These are phyloP conservation scores for Ceratorhiza oryzae-sativae DNA, from an alignment of 1,284 basidiomycete genomes.

Conservation along the genomic window DNA sequence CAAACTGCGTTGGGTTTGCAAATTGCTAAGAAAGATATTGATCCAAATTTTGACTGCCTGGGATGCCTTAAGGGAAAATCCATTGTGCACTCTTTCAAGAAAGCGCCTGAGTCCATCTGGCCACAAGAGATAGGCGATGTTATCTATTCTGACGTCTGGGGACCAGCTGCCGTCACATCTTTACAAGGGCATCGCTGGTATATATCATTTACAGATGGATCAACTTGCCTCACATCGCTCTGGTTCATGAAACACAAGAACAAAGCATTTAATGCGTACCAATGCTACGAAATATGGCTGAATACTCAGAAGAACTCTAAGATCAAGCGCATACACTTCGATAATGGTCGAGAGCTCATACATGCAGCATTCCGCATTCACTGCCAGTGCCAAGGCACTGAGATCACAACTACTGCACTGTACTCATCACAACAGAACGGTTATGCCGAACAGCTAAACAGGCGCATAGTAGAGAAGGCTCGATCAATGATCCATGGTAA, in stretches of 20 bases:
- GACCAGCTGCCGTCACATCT: not conserved
- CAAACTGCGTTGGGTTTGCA: no score
- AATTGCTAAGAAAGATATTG: no score
- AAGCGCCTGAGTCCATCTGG: no score
- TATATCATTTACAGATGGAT: not conserved
- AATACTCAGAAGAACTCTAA: not conserved
- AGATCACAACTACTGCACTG: constrained; percentile 34
- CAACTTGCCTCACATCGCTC: not conserved
- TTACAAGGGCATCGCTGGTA: not conserved
- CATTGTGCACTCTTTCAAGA: not conserved
- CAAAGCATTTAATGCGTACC: not conserved
- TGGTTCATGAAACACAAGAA: constrained; percentile 17
- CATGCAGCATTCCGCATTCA: not conserved
- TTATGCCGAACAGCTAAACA: constrained; percentile 47
- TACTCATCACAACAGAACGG: constrained; percentile 48
- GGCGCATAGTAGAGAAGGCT: constrained; percentile 32
- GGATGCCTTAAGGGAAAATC: not conserved
- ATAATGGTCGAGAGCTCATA: not conserved
- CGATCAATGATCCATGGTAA: not conserved
- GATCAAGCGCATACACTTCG: not conserved
- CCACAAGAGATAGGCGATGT: no score
- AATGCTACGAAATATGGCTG: not conserved
- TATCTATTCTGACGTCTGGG: not conserved
- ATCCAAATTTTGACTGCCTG: no score
- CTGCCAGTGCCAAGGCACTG: not conserved